Base-by-base conservation (phyloP, 129 eudicot genomes). In the Escallonia rubra region DNA sequence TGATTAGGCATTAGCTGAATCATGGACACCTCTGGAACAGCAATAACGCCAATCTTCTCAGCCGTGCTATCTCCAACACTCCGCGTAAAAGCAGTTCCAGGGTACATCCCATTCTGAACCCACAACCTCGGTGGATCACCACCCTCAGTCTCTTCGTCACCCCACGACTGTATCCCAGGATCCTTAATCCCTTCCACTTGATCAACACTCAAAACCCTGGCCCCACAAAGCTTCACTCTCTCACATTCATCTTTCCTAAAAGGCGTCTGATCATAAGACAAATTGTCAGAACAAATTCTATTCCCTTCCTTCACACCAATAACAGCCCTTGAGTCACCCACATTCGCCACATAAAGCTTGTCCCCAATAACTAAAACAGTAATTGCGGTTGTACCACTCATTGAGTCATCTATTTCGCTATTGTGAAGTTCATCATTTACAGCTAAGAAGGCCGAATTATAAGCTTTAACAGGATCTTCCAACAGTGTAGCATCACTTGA, bases 381-480 rank as follows among this genome's bases (percentile, higher is more conserved):
- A 15, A 93, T 89, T 23, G 98, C 98, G 43, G 98, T 93, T 1
- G 98, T 93, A 10, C 98, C 98, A 76, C 98, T 93, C 98, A 93
- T 93, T 7, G 95, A 70, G 73, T 93, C 98, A 54, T 93, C 98
- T 4, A 93, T 82, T 2, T 84, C 92, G 69, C 87, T 82, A 15
- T 69, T 41, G 49, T 89, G 98, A 7, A 93, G 89, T 67, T 93
- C 96, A 16, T 71, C 85, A 46, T 93, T 93, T 0, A 88, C 75
- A 2, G 79, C 81, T 2, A 74, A 59, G 44, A 93, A 93, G 0
- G 96, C 96, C 1, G 76, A 13, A 43, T 80, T 77, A 59, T 86
- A 93, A 48, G 96, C 91, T 65, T 68, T 86, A 39, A 84, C 58
- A 14, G 99, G 99, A 72, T 93, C 96, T 43, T 93, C 88, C 48